phyloP scores from a whole-genome alignment of 352 stramenopile species.

The Phytophthora aleatoria region DNA sequence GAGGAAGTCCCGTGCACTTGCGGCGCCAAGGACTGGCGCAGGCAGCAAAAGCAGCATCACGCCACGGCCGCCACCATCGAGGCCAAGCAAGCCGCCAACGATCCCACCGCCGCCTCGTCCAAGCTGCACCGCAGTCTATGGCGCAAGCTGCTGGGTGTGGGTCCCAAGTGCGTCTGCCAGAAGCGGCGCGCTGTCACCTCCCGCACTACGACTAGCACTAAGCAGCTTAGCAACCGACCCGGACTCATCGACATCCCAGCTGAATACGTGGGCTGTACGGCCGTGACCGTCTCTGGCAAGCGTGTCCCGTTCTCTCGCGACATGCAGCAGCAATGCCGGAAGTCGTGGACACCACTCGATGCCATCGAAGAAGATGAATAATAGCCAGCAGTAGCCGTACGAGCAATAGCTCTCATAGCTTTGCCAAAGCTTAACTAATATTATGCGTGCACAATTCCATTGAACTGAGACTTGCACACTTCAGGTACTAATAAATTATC shows the following conservation, averaged over 20 bases:
- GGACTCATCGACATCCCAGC: conserved; percentile 46
- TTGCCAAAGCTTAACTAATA: conserved; percentile 11
- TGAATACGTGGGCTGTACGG: conserved; percentile 49
- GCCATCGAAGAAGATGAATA: conserved; percentile 51
- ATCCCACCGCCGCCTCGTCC: conserved; percentile 12
- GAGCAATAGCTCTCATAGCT: not conserved
- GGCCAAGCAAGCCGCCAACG: conserved; percentile 34
- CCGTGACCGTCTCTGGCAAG: conserved; percentile 53
- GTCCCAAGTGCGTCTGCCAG: conserved; percentile 59
- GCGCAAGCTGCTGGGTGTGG: conserved; percentile 59
- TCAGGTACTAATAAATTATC: not conserved
- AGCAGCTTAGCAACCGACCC: not conserved
- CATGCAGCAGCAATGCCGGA: conserved; percentile 49
- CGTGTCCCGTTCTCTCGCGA: conserved; percentile 57
- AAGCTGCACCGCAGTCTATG: conserved; percentile 55
- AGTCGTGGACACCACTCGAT: conserved; percentile 51
- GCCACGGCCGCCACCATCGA: conserved; percentile 10
- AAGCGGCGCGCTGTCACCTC: conserved; percentile 8
- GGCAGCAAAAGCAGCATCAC: conserved; percentile 20
- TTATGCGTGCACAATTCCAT: conserved; percentile 9
- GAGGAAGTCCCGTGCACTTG: conserved; percentile 38
- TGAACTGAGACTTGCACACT: not conserved
- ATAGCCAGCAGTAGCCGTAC: not conserved
- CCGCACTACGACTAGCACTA: conserved; percentile 1
- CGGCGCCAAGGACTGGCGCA: conserved; percentile 41